phyloP scores from a whole-genome alignment of 805 yeast species.

The Starmerella bombicola region DNA sequence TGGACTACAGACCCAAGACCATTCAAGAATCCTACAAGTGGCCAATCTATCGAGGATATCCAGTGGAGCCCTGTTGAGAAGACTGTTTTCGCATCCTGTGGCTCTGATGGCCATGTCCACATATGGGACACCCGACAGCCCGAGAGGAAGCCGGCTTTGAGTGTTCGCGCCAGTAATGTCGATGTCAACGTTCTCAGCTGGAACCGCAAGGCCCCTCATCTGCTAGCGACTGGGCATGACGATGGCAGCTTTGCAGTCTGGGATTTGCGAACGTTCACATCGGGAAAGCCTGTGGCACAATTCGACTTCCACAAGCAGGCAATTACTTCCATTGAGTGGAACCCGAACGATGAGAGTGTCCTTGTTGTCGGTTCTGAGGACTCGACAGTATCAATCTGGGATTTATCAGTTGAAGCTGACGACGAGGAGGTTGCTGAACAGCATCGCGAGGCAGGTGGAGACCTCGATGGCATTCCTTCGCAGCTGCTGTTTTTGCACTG shows the following conservation, averaged over 20 bases:
- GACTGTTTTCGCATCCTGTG: slow-evolving; percentile 92
- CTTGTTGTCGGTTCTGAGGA: slow-evolving; percentile 94
- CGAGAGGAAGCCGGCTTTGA: slow-evolving; percentile 80
- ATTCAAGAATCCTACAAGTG: slow-evolving; percentile 40
- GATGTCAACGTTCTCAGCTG: slow-evolving; percentile 95
- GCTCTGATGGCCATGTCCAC: slow-evolving; percentile 79
- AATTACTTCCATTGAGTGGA: slow-evolving; percentile 84
- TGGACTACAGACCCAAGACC: slow-evolving; percentile 85
- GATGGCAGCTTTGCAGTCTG: slow-evolving; percentile 97
- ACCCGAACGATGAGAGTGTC: slow-evolving; percentile 89
- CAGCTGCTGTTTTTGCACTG: slow-evolving; percentile 93
- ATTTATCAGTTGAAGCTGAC: slow-evolving; percentile 95
- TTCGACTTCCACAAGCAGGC: slow-evolving; percentile 92
- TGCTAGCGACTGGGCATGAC: slow-evolving; percentile 92
- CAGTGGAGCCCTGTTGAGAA: slow-evolving; percentile 91
- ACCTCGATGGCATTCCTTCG: slow-evolving; percentile 82
- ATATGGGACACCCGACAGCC: slow-evolving; percentile 96
- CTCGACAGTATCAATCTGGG: slow-evolving; percentile 95
- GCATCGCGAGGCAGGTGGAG: slow-evolving; percentile 54
- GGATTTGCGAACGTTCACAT: slow-evolving; percentile 82
- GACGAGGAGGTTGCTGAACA: slow-evolving; percentile 92
- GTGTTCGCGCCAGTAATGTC: slow-evolving; percentile 61
- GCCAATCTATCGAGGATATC: slow-evolving; percentile 73
- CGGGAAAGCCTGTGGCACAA: slow-evolving; percentile 72
- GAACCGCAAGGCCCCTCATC: slow-evolving; percentile 75